Conservation (phyloP, 768 basidiomycete species). For the Auricularia heimuer region DNA sequence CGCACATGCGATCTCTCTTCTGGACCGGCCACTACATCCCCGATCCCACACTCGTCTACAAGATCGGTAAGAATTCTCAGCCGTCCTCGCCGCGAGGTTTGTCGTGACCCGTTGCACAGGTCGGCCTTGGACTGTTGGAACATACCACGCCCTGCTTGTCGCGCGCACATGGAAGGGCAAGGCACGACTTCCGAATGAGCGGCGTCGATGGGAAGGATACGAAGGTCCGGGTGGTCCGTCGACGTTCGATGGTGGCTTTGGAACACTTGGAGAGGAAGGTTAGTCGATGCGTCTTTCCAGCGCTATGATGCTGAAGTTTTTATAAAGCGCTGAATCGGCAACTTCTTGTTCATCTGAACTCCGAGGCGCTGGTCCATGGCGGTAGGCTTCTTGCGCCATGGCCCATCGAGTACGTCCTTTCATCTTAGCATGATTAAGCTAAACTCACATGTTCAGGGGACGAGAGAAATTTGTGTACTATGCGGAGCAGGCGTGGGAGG, state of each 20-base stretch:
- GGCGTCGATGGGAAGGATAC: not conserved
- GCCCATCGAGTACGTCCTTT: not conserved
- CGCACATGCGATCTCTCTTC: slow-evolving; percentile 12
- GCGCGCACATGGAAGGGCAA: not conserved
- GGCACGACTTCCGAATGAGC: not conserved
- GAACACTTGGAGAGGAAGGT: not conserved
- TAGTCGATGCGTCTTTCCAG: not conserved
- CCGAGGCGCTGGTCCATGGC: not conserved
- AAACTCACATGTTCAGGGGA: not conserved
- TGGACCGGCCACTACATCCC: slow-evolving; percentile 19
- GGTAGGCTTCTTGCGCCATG: not conserved
- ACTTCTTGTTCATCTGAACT: not conserved
- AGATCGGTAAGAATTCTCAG: not conserved
- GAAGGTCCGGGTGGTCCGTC: not conserved
- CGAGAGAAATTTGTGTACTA: not conserved
- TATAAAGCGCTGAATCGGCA: not conserved
- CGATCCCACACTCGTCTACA: slow-evolving; percentile 16
- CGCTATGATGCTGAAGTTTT: not conserved
- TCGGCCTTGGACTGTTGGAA: not conserved
- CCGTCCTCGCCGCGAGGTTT: not conserved
- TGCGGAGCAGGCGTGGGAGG: not conserved
- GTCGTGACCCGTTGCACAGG: not conserved
- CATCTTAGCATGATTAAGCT: not conserved
- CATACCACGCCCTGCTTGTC: not conserved
- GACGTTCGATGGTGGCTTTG: not conserved